Percentiles rank a stretch among this genome's conserved stretches.
Evolutionary conservation across 2,329 filamentous ascomycete genomes (phyloP).

Genomic region (Epichloe sp.): DNA sequence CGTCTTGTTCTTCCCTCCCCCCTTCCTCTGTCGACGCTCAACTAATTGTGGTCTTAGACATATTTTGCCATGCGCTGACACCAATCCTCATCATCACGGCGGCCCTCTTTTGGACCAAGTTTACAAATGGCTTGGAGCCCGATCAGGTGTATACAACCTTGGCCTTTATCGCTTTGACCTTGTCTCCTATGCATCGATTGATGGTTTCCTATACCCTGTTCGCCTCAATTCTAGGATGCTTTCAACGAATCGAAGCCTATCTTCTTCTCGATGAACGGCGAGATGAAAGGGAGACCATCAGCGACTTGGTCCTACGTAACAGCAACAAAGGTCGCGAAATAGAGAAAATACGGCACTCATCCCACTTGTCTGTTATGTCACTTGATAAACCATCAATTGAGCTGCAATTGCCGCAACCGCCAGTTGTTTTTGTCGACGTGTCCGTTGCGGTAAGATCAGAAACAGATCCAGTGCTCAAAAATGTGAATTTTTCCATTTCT

Average conservation of each 20-base stretch:
- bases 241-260: conserved; percentile 7
- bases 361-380: conserved; percentile 13
- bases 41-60: background rate
- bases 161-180: conserved; percentile 6
- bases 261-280: conserved; percentile 4
- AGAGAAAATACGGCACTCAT: background rate
- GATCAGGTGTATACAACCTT: conserved; percentile 6
- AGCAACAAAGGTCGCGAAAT: conserved; percentile 8
- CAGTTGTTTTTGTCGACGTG: conserved; percentile 23
- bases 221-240: conserved; percentile 5
- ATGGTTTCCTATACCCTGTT: conserved; percentile 4
- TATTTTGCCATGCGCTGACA: conserved; percentile 2
- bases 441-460: conserved; percentile 23
- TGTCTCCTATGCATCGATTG: conserved; percentile 1
- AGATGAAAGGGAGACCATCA: conserved; percentile 14
- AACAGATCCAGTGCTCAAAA: conserved; percentile 16
- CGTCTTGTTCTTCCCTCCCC: background rate
- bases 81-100: conserved; percentile 7
- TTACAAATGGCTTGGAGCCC: conserved; percentile 1
- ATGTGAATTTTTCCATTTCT: conserved; percentile 1
- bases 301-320: conserved; percentile 24
- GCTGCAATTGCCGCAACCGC: background rate
- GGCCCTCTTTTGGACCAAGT: conserved; percentile 8
- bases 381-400: background rate
- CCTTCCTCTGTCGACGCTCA: background rate